Percentiles rank a stretch among this genome's conserved stretches.
Evolutionary conservation across 352 stramenopile species (phyloP).

Genomic region (Phytophthora citricola): DNA sequence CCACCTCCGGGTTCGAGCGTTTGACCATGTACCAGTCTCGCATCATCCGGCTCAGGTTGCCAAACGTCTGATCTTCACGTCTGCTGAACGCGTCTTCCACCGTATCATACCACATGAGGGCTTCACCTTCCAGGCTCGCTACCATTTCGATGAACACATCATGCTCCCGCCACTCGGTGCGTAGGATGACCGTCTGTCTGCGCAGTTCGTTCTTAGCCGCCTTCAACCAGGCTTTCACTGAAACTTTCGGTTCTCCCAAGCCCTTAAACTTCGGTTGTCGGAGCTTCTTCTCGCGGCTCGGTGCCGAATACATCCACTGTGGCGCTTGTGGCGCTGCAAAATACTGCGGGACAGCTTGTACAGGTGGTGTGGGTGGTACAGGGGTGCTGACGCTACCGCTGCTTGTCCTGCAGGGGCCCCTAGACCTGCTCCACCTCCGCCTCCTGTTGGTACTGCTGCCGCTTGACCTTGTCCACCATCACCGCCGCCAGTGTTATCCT

Average conservation of each 20-base stretch:
- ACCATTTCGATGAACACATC: constrained; percentile 12
- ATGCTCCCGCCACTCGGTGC: neutral
- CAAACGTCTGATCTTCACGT: constrained; percentile 5
- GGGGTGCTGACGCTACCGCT: neutral
- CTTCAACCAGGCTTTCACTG: constrained; percentile 2
- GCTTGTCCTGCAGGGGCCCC: neutral
- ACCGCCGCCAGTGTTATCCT: no score
- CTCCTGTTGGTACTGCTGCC: neutral
- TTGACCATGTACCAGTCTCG: constrained; percentile 11
- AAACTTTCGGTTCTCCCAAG: constrained; percentile 5
- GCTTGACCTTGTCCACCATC: no score
- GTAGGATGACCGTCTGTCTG: neutral
- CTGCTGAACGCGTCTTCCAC: neutral
- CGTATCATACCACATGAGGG: constrained; percentile 5
- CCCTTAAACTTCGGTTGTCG: no score
- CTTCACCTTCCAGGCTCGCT: constrained; percentile 4
- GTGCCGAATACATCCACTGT: neutral
- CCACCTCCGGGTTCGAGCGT: constrained; percentile 8
- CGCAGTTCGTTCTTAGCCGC: constrained; percentile 4
- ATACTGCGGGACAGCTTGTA: neutral
- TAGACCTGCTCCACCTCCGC: neutral
- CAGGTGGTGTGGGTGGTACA: neutral
- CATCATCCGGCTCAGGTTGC: neutral
- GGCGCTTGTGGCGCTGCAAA: neutral
- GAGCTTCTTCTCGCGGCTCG: neutral